A percentile compares a stretch with the other conserved stretches of the same genome.
Conservation (phyloP, 176 grass and related monocot genomes). For the Canna indica region DNA sequence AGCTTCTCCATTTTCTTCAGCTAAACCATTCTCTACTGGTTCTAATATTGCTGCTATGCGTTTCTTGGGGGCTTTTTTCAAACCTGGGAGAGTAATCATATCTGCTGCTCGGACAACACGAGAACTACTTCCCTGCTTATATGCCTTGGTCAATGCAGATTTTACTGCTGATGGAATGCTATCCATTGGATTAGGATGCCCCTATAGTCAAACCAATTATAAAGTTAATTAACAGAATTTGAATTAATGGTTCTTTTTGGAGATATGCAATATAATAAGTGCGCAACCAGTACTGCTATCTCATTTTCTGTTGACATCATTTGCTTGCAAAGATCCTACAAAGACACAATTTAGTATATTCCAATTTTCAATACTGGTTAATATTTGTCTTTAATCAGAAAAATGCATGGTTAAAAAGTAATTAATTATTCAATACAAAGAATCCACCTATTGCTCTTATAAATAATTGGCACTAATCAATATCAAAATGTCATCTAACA, state of each 20-base stretch:
- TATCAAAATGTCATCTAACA: too few relatives aligned
- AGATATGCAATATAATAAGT: slow-evolving; percentile 5
- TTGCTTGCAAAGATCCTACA: neutral
- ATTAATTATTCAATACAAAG: too few relatives aligned
- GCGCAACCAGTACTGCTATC: neutral
- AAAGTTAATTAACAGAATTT: neutral
- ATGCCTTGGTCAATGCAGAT: slow-evolving; percentile 82
- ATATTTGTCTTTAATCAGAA: too few relatives aligned
- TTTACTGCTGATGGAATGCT: slow-evolving; percentile 83
- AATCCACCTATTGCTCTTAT: too few relatives aligned
- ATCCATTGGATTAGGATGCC: slow-evolving; percentile 81
- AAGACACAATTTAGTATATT: neutral
- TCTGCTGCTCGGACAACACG: slow-evolving; percentile 77
- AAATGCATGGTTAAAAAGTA: too few relatives aligned
- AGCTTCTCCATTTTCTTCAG: slow-evolving; percentile 64
- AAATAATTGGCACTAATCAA: too few relatives aligned
- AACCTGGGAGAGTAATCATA: slow-evolving; percentile 65
- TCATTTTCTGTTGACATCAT: neutral
- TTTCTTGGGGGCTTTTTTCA: slow-evolving; percentile 86
- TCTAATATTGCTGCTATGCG: slow-evolving; percentile 88
- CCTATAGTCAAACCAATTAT: slow-evolving; percentile 32
- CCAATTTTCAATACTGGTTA: too few relatives aligned
- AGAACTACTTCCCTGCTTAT: slow-evolving; percentile 82
- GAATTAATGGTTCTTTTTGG: slow-evolving; percentile 4
- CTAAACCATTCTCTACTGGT: slow-evolving; percentile 64